Evolutionary conservation across 441 rosid species (phyloP), one percentile per base, ranked within the genome.

Genomic region (Pelargonium australe): DNA sequence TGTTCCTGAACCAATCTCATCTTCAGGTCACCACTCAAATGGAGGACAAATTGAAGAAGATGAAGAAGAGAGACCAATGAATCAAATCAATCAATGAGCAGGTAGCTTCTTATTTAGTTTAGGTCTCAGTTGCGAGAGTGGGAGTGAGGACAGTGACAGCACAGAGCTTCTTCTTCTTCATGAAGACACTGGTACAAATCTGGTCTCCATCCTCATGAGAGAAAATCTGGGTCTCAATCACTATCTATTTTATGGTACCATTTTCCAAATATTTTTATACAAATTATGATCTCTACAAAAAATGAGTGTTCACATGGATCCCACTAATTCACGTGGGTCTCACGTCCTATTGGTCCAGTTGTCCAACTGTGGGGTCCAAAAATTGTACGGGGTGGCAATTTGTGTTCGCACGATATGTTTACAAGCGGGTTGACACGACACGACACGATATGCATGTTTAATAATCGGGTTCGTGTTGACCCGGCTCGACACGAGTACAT

Each of bases 301-400:
- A 1, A 0, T 7, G 9, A n/a, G 19, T n/a, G 14, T n/a, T 51
- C 58, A 51, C 58, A 7, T 51, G 58, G 58, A n/a, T 13, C 58
- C 58, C 58, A 51, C 58, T 51, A 51, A n/a, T 51, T n/a, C 58
- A 51, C 58, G 58, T 51, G 58, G 58, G 58, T 5, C 58, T 5
- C 7, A 13, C 16, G 14, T 51, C 19, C 58, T 51, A 13, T 51
- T 51, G 58, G 58, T 51, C 17, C 58, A 51, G 2, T 51, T 51
- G 20, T 51, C 58, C 6, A 5, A 2, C 5, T n/a, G 58, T 51
- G 58, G 58, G 23, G 23, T 20, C 23, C 23, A 20, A 20, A 20
- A 20, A 20, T 20, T 20, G 23, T 20, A 20, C n/a, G 23, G 1
- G 23, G 23, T 20, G 23, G 23, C 23, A 20, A 20, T 20, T 20